Conservation (phyloP, 1,284 basidiomycete genomes). For the Leccinum huronense region DNA sequence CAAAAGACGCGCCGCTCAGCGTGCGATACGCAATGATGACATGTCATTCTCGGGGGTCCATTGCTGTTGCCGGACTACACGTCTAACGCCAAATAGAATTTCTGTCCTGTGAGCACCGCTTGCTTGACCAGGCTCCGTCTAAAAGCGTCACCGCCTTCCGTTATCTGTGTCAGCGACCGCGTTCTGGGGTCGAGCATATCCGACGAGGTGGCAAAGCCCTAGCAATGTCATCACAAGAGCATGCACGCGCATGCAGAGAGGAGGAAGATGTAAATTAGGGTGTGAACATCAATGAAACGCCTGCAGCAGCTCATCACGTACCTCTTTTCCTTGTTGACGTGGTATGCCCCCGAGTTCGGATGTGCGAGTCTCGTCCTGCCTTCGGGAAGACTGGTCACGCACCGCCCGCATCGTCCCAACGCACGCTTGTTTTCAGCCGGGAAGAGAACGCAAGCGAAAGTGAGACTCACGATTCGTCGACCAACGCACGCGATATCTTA, state of each 20-base stretch:
- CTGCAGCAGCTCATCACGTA: conserved; percentile 4
- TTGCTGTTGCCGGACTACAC: not conserved
- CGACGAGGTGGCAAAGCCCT: conserved; percentile 26
- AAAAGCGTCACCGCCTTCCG: conserved; percentile 18
- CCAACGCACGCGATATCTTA: not conserved
- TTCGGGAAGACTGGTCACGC: conserved; percentile 12
- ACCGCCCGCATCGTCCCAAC: not conserved
- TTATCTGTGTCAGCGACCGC: conserved; percentile 8
- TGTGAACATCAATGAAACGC: too few species aligned
- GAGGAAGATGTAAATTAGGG: too few species aligned
- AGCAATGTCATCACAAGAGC: not conserved
- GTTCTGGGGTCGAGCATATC: conserved; percentile 17
- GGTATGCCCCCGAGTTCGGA: conserved; percentile 32
- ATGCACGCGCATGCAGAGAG: not conserved
- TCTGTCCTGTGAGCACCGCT: conserved; percentile 6
- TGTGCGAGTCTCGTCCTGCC: conserved; percentile 31
- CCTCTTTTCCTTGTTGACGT: conserved; percentile 26
- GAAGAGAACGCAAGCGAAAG: not conserved
- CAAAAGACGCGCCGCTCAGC: conserved; percentile 31
- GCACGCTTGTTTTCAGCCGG: not conserved
- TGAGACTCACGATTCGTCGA: conserved; percentile 11
- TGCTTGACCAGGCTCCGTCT: conserved; percentile 2
- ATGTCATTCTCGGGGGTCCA: not conserved
- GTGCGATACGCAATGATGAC: conserved; percentile 34
- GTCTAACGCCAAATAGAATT: conserved; percentile 23